These are phyloP conservation scores for Colletotrichum higginsianum DNA, from an alignment of 2,329 filamentous ascomycete species.

Conservation along the genomic window DNA sequence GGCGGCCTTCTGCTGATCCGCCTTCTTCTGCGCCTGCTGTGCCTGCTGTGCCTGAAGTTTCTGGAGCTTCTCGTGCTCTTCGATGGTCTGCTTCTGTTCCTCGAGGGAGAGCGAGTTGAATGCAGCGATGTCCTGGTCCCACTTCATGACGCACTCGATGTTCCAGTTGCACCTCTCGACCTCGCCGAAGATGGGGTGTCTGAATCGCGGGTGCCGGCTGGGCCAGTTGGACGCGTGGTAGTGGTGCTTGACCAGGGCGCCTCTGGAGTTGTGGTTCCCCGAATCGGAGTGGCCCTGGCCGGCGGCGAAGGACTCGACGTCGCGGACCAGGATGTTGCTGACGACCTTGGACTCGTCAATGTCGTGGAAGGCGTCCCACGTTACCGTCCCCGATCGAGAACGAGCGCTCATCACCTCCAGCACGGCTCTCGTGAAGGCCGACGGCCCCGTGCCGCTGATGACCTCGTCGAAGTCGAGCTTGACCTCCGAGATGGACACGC, in stretches of 20 bases:
- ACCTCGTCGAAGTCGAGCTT: constrained; percentile 80
- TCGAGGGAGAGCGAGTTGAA: constrained; percentile 72
- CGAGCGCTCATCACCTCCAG: constrained; percentile 72
- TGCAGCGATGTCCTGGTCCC: constrained; percentile 75
- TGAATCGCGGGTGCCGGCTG: constrained; percentile 74
- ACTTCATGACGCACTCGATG: constrained; percentile 72
- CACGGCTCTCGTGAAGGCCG: constrained; percentile 77
- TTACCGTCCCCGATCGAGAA: constrained; percentile 54
- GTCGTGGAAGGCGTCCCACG: constrained; percentile 77
- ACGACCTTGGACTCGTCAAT: constrained; percentile 77
- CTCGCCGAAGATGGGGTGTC: constrained; percentile 78
- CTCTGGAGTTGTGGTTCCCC: constrained; percentile 76
- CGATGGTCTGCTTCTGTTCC: constrained; percentile 68
- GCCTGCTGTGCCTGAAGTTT: constrained; percentile 36
- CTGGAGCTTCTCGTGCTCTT: constrained; percentile 50
- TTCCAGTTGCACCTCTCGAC: constrained; percentile 82
- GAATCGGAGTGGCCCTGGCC: constrained; percentile 82
- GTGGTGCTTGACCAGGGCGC: constrained; percentile 80
- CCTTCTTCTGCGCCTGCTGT: constrained; percentile 50
- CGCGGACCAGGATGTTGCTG: constrained; percentile 75
- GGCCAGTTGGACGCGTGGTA: constrained; percentile 84
- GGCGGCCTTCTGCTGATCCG: constrained; percentile 47
- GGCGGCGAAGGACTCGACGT: constrained; percentile 80
- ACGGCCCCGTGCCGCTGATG: constrained; percentile 80
- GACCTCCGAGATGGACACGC: constrained; percentile 72